Conservation (phyloP, 352 stramenopile genomes). For the Globisporangium uncinulatum region DNA sequence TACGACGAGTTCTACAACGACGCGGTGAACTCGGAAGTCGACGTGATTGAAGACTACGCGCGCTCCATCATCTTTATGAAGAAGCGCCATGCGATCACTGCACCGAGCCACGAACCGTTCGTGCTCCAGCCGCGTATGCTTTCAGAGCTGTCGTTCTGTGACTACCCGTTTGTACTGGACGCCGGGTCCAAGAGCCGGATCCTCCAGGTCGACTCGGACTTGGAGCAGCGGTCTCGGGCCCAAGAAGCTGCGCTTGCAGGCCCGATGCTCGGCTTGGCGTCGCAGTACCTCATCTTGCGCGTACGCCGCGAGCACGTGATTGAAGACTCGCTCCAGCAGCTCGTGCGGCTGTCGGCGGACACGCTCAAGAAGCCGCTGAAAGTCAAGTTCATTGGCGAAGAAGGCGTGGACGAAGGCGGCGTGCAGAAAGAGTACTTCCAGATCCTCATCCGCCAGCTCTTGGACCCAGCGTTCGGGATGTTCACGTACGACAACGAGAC, state of each 20-base stretch:
- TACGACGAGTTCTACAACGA: constrained; percentile 84
- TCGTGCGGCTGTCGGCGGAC: constrained; percentile 55
- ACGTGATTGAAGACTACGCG: constrained; percentile 72
- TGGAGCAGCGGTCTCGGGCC: constrained; percentile 54
- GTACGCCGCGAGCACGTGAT: constrained; percentile 73
- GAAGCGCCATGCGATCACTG: constrained; percentile 30
- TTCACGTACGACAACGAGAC: constrained; percentile 77
- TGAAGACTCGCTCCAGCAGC: constrained; percentile 64
- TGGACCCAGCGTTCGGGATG: constrained; percentile 76
- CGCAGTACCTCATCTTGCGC: constrained; percentile 58
- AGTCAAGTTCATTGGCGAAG: constrained; percentile 80
- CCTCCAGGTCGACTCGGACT: constrained; percentile 69
- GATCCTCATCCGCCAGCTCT: constrained; percentile 65
- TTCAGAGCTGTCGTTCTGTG: constrained; percentile 77
- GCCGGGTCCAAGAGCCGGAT: constrained; percentile 74
- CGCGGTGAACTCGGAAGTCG: constrained; percentile 75
- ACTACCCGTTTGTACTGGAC: constrained; percentile 77
- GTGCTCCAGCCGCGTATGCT: constrained; percentile 47
- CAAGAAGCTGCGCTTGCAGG: constrained; percentile 50
- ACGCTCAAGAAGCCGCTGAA: constrained; percentile 78
- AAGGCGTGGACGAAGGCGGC: constrained; percentile 76
- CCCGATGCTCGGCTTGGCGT: constrained; percentile 24
- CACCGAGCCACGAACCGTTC: constrained; percentile 13
- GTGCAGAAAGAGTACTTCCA: constrained; percentile 85
- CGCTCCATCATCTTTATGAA: constrained; percentile 70